A percentile compares a stretch with the other conserved stretches of the same genome.
Conservation (phyloP, 2,329 filamentous ascomycete species). For the Hymenoscyphus infarciens region DNA sequence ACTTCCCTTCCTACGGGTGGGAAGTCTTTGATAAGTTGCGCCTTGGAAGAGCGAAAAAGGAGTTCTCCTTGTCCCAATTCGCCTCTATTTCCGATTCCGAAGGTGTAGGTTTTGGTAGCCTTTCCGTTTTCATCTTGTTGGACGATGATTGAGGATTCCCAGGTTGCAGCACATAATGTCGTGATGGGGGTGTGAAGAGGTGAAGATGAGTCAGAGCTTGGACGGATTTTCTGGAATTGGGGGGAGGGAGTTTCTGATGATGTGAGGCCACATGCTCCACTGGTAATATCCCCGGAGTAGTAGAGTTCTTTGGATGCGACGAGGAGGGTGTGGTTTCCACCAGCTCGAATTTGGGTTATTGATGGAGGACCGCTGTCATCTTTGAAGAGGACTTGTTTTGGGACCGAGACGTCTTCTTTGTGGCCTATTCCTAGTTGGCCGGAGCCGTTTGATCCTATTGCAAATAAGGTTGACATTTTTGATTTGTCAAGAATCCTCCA, state of each 20-base stretch:
- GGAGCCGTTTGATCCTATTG: slow-evolving; percentile 73
- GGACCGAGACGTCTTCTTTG: slow-evolving; percentile 65
- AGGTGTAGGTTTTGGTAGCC: slow-evolving; percentile 53
- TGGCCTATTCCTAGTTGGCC: slow-evolving; percentile 72
- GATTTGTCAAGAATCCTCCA: neutral
- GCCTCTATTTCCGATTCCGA: slow-evolving; percentile 66
- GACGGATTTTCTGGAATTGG: slow-evolving; percentile 23
- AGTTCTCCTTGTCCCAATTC: slow-evolving; percentile 64
- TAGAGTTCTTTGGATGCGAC: slow-evolving; percentile 60
- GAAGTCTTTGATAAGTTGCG: slow-evolving; percentile 56
- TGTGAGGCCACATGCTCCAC: slow-evolving; percentile 50
- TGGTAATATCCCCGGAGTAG: slow-evolving; percentile 58
- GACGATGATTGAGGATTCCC: slow-evolving; percentile 69
- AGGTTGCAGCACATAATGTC: slow-evolving; percentile 65
- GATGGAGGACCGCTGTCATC: slow-evolving; percentile 34
- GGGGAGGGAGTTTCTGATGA: slow-evolving; percentile 10
- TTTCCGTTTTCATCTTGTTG: slow-evolving; percentile 42
- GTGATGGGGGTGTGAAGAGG: slow-evolving; percentile 30
- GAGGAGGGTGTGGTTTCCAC: slow-evolving; percentile 84
- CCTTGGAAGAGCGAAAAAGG: slow-evolving; percentile 46
- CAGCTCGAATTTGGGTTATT: slow-evolving; percentile 46
- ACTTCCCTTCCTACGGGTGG: slow-evolving; percentile 58
- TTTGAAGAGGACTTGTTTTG: slow-evolving; percentile 58
- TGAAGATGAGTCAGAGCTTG: slow-evolving; percentile 18
- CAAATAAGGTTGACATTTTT: slow-evolving; percentile 54